Conservation (phyloP, 352 stramenopile species). For the Phytophthora sansomeana region DNA sequence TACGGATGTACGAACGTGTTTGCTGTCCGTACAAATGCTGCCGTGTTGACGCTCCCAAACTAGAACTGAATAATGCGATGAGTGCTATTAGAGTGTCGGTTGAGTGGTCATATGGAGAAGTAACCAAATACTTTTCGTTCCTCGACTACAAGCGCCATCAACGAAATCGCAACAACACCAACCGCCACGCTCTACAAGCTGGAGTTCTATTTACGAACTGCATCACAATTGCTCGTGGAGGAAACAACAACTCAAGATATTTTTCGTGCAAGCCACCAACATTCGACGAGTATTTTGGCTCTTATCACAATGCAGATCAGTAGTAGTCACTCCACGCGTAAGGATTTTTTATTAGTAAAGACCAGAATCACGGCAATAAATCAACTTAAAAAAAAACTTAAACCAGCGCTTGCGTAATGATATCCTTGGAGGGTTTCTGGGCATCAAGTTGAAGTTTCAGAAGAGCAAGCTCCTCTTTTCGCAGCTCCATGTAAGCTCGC, state of each 20-base stretch:
- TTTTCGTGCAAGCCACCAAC: slow-evolving; percentile 11
- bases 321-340: too few relatives aligned
- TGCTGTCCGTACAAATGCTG: slow-evolving; percentile 20
- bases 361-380: too few relatives aligned
- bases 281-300: slow-evolving; percentile 12
- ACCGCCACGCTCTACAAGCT: slow-evolving; percentile 10
- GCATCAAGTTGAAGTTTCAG: not conserved
- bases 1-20: slow-evolving; percentile 12
- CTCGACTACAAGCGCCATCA: slow-evolving; percentile 16
- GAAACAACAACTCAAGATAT: slow-evolving; percentile 19
- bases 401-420: not conserved
- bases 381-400: not conserved
- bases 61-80: slow-evolving; percentile 7
- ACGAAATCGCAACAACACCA: slow-evolving; percentile 9
- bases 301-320: too few relatives aligned
- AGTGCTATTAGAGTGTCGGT: slow-evolving; percentile 5
- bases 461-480: not conserved
- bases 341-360: too few relatives aligned
- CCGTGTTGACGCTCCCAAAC: not conserved
- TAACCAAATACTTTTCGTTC: slow-evolving; percentile 14
- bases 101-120: slow-evolving; percentile 11
- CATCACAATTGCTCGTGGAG: slow-evolving; percentile 5
- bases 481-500: slow-evolving; percentile 1
- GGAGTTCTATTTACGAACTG: slow-evolving; percentile 19
- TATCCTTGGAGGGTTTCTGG: not conserved